These are phyloP conservation scores for Taphrina populina DNA, from an alignment of 1,139 yeast species.

Conservation along the genomic window DNA sequence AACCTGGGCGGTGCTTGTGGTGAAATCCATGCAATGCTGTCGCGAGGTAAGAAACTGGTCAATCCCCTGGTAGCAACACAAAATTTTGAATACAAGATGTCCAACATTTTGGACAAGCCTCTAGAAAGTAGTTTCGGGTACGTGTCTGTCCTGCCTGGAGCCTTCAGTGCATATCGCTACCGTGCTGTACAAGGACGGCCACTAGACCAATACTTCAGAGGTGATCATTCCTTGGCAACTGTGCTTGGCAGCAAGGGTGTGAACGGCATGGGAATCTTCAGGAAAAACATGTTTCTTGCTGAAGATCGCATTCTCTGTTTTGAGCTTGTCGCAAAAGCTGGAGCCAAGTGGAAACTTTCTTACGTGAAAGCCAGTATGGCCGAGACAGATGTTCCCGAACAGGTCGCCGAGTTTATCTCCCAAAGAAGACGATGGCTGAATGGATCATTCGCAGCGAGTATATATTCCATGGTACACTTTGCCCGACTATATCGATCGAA, in stretches of 20 bases:
- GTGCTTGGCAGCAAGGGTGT: slow-evolving; percentile 48
- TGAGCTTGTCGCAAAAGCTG: slow-evolving; percentile 88
- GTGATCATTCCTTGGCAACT: slow-evolving; percentile 61
- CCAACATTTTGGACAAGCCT: slow-evolving; percentile 86
- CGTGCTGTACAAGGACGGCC: slow-evolving; percentile 81
- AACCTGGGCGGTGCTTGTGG: slow-evolving; percentile 96
- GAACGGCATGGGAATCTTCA: slow-evolving; percentile 72
- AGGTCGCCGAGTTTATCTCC: slow-evolving; percentile 85
- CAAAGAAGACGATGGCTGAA: slow-evolving; percentile 98
- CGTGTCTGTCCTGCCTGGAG: slow-evolving; percentile 88
- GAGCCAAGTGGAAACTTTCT: slow-evolving; percentile 87
- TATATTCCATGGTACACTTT: slow-evolving; percentile 75
- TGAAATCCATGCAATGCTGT: slow-evolving; percentile 86
- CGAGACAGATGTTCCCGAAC: slow-evolving; percentile 96
- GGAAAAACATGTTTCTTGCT: slow-evolving; percentile 95
- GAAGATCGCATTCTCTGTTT: slow-evolving; percentile 97
- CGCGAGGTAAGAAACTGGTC: slow-evolving; percentile 60
- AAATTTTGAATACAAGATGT: slow-evolving; percentile 87
- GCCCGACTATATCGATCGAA: slow-evolving; percentile 72
- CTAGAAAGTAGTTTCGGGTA: slow-evolving; percentile 86
- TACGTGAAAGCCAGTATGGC: slow-evolving; percentile 93
- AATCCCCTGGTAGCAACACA: slow-evolving; percentile 90
- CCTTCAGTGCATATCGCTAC: slow-evolving; percentile 83
- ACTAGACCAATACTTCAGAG: slow-evolving; percentile 82
- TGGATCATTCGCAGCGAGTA: slow-evolving; percentile 95